Conservation (phyloP, 2,329 filamentous ascomycete genomes). For the Talaromyces piceae region DNA sequence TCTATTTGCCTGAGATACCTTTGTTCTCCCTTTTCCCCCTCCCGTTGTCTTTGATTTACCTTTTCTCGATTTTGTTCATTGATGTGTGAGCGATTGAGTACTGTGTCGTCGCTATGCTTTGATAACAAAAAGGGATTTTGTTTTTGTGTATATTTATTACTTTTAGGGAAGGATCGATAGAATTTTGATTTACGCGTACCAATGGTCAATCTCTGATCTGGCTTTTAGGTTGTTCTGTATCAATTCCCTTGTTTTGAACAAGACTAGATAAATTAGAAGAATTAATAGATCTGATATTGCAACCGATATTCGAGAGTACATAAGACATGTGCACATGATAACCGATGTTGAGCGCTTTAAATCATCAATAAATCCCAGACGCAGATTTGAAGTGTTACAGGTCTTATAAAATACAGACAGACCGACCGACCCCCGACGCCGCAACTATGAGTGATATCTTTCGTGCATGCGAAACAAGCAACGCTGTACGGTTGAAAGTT, state of each 20-base stretch:
- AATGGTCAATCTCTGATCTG: neutral
- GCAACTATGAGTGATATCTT: neutral
- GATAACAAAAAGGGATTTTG: neutral
- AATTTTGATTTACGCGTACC: neutral
- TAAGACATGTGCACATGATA: too few species aligned
- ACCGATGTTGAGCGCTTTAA: too few species aligned
- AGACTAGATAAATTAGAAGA: too few species aligned
- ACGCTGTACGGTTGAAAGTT: neutral
- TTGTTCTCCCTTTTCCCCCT: neutral
- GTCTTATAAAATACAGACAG: neutral
- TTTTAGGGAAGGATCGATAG: neutral
- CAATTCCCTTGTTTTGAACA: too few species aligned
- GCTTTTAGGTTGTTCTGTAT: neutral
- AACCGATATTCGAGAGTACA: too few species aligned
- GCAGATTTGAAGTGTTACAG: too few species aligned
- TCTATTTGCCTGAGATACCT: neutral
- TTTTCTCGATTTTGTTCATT: neutral
- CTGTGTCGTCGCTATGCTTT: neutral
- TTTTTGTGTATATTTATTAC: neutral
- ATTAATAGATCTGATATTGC: too few species aligned
- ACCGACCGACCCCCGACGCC: neutral
- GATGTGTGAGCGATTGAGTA: neutral
- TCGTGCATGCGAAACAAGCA: neutral
- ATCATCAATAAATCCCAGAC: too few species aligned
- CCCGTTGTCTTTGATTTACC: too few species aligned